Conservation (phyloP, 495 filamentous ascomycete species). For the Chaetomium tenue region DNA sequence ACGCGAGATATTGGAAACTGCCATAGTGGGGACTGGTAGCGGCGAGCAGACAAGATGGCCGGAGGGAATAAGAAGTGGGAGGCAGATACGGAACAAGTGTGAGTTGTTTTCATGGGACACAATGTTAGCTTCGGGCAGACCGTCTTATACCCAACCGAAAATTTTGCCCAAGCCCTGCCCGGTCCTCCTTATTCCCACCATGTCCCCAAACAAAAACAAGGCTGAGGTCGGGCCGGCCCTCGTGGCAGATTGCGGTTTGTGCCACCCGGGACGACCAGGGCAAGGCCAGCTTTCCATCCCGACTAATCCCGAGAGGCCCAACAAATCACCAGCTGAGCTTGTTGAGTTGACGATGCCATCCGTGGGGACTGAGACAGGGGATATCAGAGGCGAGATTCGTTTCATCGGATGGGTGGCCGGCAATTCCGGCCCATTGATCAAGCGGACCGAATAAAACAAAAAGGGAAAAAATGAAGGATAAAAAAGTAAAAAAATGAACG, state of each 20-base stretch:
- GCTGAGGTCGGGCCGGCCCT: slow-evolving; percentile 8
- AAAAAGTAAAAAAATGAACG: no score
- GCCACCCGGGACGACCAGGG: background rate
- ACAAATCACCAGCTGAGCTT: slow-evolving; percentile 8
- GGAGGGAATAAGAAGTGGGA: no score
- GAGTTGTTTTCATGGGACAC: no score
- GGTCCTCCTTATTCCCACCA: slow-evolving; percentile 3
- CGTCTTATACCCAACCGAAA: background rate
- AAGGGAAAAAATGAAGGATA: background rate
- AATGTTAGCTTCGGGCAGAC: background rate
- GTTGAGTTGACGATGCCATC: background rate
- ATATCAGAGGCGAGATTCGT: slow-evolving; percentile 6
- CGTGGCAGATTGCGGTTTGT: slow-evolving; percentile 16
- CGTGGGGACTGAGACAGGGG: background rate
- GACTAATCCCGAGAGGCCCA: slow-evolving; percentile 9
- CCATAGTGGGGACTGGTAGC: slow-evolving; percentile 3
- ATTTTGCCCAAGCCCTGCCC: background rate
- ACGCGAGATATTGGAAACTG: background rate
- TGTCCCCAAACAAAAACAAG: slow-evolving; percentile 1
- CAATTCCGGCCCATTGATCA: background rate
- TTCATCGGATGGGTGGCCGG: background rate
- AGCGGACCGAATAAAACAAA: background rate
- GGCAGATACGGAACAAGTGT: background rate
- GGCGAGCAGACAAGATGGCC: no score
- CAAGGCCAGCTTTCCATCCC: background rate